Conservation (phyloP, 2,329 filamentous ascomycete species). For the Penicillium sp. region DNA sequence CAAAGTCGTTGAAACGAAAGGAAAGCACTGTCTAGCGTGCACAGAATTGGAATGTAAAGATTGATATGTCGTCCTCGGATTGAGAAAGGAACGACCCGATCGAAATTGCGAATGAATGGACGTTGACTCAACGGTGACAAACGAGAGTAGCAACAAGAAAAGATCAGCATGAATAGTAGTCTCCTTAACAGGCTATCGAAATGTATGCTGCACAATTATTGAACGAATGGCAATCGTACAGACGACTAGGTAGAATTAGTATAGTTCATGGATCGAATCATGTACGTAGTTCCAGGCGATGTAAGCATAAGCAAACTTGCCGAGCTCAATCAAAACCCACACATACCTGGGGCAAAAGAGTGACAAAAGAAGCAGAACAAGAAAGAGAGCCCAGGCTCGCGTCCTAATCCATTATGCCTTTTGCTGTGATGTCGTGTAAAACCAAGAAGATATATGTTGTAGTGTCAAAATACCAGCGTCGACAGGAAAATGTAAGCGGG, state of each 20-base stretch:
- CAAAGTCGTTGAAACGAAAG: neutral
- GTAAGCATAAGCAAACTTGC: neutral
- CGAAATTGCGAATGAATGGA: slow-evolving; percentile 6
- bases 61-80: neutral
- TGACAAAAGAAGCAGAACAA: slow-evolving; percentile 7
- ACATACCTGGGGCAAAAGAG: slow-evolving; percentile 21
- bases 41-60: slow-evolving; percentile 7
- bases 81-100: slow-evolving; percentile 6
- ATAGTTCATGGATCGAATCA: neutral
- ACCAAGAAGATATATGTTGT: neutral
- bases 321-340: neutral
- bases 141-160: neutral
- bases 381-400: slow-evolving; percentile 4
- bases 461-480: slow-evolving; percentile 8
- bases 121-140: neutral
- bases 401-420: slow-evolving; percentile 22
- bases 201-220: neutral
- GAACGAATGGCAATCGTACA: neutral
- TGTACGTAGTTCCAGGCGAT: neutral
- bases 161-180: neutral
- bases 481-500: slow-evolving; percentile 8
- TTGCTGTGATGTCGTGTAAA: slow-evolving; percentile 2
- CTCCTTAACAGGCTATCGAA: neutral
- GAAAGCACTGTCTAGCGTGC: slow-evolving; percentile 19
- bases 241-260: slow-evolving; percentile 1